Percentiles rank a stretch among this genome's conserved stretches.
These are phyloP conservation scores for Periconia sp. DNA, from an alignment of 2,329 filamentous ascomycete species.

Conservation along the genomic window DNA sequence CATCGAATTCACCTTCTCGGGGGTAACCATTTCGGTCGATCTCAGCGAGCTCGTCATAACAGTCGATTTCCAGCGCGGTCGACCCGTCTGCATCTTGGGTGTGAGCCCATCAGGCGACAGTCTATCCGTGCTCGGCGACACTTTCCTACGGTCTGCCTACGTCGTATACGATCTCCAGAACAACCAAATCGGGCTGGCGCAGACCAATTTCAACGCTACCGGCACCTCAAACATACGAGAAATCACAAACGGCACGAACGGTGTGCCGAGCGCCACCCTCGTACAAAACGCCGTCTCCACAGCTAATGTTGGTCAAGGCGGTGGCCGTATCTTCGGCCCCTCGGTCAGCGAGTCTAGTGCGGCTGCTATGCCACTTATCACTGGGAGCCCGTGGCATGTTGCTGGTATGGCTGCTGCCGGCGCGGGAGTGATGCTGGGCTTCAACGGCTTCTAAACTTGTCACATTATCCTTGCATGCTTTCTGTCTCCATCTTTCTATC, in stretches of 20 bases:
- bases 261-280: conserved; percentile 56
- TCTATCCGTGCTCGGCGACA: conserved; percentile 60
- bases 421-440: conserved; percentile 33
- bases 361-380: conserved; percentile 26
- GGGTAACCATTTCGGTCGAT: conserved; percentile 56
- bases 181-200: conserved; percentile 63
- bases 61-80: conserved; percentile 45
- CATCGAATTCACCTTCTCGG: conserved; percentile 61
- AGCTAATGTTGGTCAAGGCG: conserved; percentile 46
- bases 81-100: conserved; percentile 49
- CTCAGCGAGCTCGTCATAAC: conserved; percentile 60
- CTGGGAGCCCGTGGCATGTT: conserved; percentile 29
- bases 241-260: conserved; percentile 52
- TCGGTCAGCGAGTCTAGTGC: conserved; percentile 1
- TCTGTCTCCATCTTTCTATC: neutral
- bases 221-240: conserved; percentile 51
- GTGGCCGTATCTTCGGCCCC: conserved; percentile 44
- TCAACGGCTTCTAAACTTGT: conserved; percentile 33
- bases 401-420: conserved; percentile 32
- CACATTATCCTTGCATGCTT: neutral
- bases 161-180: conserved; percentile 63
- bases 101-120: conserved; percentile 54
- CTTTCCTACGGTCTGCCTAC: conserved; percentile 64
- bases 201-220: conserved; percentile 62
- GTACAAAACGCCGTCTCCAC: conserved; percentile 55